These are phyloP conservation scores for Tuber brumale DNA, from an alignment of 495 filamentous ascomycete genomes.

Conservation along the genomic window DNA sequence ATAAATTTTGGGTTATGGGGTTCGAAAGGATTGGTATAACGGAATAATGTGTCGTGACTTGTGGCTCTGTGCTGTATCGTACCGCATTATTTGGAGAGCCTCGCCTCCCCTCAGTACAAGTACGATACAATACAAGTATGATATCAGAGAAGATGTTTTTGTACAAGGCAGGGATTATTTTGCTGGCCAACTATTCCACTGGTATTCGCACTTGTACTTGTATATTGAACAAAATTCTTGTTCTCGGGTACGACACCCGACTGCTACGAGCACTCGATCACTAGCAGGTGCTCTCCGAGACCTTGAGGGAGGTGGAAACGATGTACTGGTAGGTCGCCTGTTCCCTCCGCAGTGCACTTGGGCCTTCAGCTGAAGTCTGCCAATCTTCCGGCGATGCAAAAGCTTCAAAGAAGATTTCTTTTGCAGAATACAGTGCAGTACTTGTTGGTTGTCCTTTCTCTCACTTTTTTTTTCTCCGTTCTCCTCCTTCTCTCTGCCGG, in stretches of 20 bases:
- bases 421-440: background rate
- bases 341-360: background rate
- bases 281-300: background rate
- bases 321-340: background rate
- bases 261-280: background rate
- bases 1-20: background rate
- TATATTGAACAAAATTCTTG: background rate
- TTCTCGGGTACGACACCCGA: background rate
- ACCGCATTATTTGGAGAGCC: background rate
- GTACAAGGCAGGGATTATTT: no score
- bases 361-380: background rate
- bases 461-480: no score
- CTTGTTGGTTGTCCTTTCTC: background rate
- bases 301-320: background rate
- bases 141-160: no score
- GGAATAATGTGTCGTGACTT: background rate
- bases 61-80: background rate
- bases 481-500: background rate
- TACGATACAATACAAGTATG: no score
- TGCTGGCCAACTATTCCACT: no score
- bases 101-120: no score
- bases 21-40: background rate
- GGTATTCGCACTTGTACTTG: no score
- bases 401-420: background rate
- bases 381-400: background rate